These are phyloP conservation scores for Oidiodendron maius DNA, from an alignment of 495 filamentous ascomycete genomes.

Conservation along the genomic window DNA sequence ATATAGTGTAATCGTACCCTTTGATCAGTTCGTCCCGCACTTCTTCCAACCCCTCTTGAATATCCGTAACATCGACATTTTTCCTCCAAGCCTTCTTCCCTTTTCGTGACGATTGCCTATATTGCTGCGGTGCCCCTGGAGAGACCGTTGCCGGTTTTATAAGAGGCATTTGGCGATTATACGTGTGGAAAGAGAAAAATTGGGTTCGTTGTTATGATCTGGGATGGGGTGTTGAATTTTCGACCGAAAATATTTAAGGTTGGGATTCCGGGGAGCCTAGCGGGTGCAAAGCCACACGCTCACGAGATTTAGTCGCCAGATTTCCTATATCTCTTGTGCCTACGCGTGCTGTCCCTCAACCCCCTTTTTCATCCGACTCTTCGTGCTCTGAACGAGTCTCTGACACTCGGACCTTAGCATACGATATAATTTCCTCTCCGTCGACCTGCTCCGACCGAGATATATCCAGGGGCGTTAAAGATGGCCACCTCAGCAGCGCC, in stretches of 20 bases:
- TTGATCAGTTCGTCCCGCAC: slow-evolving; percentile 82
- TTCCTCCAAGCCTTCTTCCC: slow-evolving; percentile 99
- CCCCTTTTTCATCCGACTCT: background rate
- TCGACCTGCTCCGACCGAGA: no score
- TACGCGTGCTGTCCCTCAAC: no score
- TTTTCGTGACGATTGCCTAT: slow-evolving; percentile 86
- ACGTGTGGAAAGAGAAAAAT: no score
- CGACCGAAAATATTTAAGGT: background rate
- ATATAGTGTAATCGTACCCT: slow-evolving; percentile 56
- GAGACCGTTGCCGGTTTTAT: slow-evolving; percentile 23
- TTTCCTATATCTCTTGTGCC: no score
- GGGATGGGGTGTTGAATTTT: background rate
- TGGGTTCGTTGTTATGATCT: no score
- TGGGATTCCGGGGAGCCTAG: no score
- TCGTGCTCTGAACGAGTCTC: background rate
- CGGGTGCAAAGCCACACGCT: no score
- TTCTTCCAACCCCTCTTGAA: slow-evolving; percentile 76
- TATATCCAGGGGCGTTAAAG: no score
- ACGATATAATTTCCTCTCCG: no score
- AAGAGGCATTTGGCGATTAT: slow-evolving; percentile 20
- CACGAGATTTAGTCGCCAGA: background rate
- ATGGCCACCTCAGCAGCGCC: slow-evolving; percentile 41
- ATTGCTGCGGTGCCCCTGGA: slow-evolving; percentile 40
- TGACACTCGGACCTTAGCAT: no score
- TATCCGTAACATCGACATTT: slow-evolving; percentile 86